These are phyloP conservation scores for Cardiospermum halicacabum DNA, from an alignment of 345 rosid species.

Conservation along the genomic window DNA sequence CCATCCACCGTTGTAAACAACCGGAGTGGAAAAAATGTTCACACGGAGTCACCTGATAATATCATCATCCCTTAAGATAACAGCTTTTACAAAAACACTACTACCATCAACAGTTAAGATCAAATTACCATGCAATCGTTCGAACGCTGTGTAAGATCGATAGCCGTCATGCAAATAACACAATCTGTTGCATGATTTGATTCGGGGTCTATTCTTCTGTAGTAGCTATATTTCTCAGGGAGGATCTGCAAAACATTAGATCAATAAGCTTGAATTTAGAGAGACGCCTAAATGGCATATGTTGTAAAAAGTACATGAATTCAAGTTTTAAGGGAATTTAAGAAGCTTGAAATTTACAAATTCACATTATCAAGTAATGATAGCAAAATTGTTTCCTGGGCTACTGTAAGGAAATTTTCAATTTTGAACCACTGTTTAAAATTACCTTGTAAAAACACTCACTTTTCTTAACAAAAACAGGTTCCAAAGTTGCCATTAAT, in stretches of 20 bases:
- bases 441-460: no score
- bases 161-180: slow-evolving; percentile 90
- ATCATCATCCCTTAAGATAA: slow-evolving; percentile 2
- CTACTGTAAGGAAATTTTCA: no score
- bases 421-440: no score
- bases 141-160: slow-evolving; percentile 58
- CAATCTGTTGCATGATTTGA: slow-evolving; percentile 61
- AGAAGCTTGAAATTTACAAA: neutral
- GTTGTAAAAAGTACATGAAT: neutral
- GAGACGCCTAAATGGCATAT: neutral
- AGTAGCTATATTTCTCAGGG: slow-evolving; percentile 92
- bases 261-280: neutral
- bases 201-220: slow-evolving; percentile 57
- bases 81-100: neutral
- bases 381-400: neutral
- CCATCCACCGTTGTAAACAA: slow-evolving; percentile 99
- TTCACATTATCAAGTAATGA: neutral
- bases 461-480: no score
- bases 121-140: slow-evolving; percentile 74
- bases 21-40: slow-evolving; percentile 94
- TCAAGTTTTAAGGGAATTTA: neutral
- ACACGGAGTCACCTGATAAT: slow-evolving; percentile 83
- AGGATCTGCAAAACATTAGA: slow-evolving; percentile 54
- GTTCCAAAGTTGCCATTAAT: no score
- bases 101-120: neutral